A percentile compares a stretch with the other conserved stretches of the same genome.
These are phyloP conservation scores for Diutina sp. DNA, from an alignment of 1,139 yeast genomes.

Conservation along the genomic window DNA sequence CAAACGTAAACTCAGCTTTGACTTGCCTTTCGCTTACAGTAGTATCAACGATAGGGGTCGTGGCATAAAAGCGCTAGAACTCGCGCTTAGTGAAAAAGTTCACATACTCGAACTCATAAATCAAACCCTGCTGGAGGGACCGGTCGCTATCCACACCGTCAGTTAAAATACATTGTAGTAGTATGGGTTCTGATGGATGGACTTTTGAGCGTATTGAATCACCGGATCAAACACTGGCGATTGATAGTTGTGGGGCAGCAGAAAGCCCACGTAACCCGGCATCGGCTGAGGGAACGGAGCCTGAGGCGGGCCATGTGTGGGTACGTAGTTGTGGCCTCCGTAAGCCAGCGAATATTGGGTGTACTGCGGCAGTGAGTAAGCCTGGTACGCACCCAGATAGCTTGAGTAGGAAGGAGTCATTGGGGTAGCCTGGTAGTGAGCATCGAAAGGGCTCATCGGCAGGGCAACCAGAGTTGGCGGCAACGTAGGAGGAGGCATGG, in stretches of 20 bases:
- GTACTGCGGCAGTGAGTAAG: neutral
- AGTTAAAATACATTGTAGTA: neutral
- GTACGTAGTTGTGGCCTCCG: neutral
- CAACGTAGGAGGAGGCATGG: neutral
- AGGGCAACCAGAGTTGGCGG: neutral
- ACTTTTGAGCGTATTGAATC: conserved; percentile 1
- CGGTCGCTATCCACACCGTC: neutral
- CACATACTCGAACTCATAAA: neutral
- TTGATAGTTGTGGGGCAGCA: conserved; percentile 1
- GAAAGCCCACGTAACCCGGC: neutral
- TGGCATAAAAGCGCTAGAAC: neutral
- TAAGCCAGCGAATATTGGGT: neutral
- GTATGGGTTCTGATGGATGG: neutral
- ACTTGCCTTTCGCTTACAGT: neutral
- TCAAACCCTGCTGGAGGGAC: neutral
- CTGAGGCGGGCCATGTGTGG: neutral
- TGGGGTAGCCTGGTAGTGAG: neutral
- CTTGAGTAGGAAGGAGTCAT: neutral
- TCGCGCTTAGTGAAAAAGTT: neutral
- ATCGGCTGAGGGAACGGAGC: neutral
- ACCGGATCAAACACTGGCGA: conserved; percentile 2
- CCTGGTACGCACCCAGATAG: neutral
- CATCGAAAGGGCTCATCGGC: neutral
- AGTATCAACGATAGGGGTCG: neutral
- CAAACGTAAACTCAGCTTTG: neutral